phyloP scores from a whole-genome alignment of 768 basidiomycete genomes.

The Russula abietina region DNA sequence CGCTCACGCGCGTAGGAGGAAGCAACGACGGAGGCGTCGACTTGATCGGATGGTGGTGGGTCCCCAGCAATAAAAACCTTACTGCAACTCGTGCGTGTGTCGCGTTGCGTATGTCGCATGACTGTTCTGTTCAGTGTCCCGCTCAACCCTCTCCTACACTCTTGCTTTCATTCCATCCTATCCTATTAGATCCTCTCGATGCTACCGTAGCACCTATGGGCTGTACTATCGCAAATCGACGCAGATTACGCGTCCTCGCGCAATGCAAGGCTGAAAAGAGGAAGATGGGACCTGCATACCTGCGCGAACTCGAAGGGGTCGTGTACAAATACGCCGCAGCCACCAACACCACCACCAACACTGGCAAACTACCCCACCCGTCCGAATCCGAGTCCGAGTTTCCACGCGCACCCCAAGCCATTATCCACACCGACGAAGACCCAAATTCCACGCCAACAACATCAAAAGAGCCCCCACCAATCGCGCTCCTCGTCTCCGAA shows the following conservation, averaged over 20 bases:
- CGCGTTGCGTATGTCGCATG: too few species aligned
- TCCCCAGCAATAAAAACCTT: conserved; percentile 38
- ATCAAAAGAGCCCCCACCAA: conserved; percentile 32
- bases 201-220: neutral
- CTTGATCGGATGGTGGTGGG: conserved; percentile 90
- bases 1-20: conserved; percentile 73
- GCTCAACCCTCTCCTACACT: too few species aligned
- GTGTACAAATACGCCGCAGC: conserved; percentile 41
- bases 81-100: conserved; percentile 6
- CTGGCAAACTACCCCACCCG: neutral
- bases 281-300: conserved; percentile 68
- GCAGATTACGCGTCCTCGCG: conserved; percentile 67
- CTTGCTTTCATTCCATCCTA: too few species aligned
- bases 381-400: neutral
- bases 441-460: neutral
- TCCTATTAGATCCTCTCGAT: neutral
- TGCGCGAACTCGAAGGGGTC: conserved; percentile 92
- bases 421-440: too few species aligned
- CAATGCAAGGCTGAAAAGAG: conserved; percentile 92
- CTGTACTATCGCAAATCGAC: conserved; percentile 28
- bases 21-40: conserved; percentile 87
- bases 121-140: too few species aligned
- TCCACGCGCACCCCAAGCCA: conserved; percentile 8
- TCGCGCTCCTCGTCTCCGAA: conserved; percentile 77
- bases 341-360: neutral